Evolutionary conservation across 257 asterid species (phyloP), one percentile per base, ranked within the genome.

Genomic region (Nicotiana undulata): DNA sequence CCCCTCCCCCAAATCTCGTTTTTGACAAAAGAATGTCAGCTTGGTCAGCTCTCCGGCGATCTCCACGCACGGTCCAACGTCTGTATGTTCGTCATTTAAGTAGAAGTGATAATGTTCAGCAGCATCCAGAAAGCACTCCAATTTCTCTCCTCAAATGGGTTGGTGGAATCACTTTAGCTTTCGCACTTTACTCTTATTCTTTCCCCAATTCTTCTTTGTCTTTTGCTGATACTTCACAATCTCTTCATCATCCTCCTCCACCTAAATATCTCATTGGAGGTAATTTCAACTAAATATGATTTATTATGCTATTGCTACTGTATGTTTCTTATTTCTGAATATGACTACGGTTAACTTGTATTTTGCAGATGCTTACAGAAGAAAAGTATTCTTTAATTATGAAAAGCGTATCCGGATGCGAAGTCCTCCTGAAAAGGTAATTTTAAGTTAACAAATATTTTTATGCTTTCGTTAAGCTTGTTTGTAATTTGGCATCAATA

Each of bases 391-490:
- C 86, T 94, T 94, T 84, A 93, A 91, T 63, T 94, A 94, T 86
- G 98, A 94, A 89, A 94, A 86, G 77, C 94, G 98, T 59, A 91
- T 94, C 65, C 87, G 97, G 85, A 93, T 93, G 97, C 86, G 97
- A 79, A 93, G 97, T 89, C 96, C 97, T 85, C 98, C 98, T 1
- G 98, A 94, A 89, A 94, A 94, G 98, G 98, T 92, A 86, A 29
- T 51, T 40, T 17, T 12, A 40, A 44, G 13, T 40, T 3, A 52
- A 56, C 10, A 17, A 12, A 24, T 12, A 63, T 5, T 11, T 63
- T 24, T 63, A 28, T n/a, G 32, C 77, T 40, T 37, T 40, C 58
- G 15, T 52, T 20, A 20, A 13, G 6, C 24, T 20, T 44, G 22
- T 22, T 3, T 28, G 44, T 63, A 15, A 29, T 63, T 29, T 29